These are phyloP conservation scores for Lycium barbarum DNA, from an alignment of 257 asterid genomes.

Conservation along the genomic window DNA sequence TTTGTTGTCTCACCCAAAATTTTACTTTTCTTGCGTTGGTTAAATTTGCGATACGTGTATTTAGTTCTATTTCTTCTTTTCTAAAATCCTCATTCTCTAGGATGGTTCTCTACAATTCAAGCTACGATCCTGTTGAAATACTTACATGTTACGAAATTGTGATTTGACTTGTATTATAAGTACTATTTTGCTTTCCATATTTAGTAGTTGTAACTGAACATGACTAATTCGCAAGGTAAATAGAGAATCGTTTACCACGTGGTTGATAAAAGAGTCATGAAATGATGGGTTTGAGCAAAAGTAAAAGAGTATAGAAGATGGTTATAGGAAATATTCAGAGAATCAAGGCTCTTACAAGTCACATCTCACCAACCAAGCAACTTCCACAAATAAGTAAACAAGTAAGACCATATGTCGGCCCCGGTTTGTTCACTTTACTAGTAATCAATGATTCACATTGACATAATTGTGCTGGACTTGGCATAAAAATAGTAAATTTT, in stretches of 20 bases:
- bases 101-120: no score
- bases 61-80: no score
- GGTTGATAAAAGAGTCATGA: slow-evolving; percentile 15
- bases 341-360: slow-evolving; percentile 16
- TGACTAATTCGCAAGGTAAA: neutral
- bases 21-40: no score
- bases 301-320: neutral
- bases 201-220: slow-evolving; percentile 21
- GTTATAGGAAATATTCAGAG: neutral
- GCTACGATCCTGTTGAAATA: no score
- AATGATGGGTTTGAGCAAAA: neutral
- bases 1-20: no score
- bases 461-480: neutral
- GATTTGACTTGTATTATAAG: no score
- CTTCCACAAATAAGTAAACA: neutral
- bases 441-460: neutral
- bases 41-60: no score
- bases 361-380: slow-evolving; percentile 18
- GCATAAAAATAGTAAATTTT: neutral
- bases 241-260: neutral
- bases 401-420: slow-evolving; percentile 22
- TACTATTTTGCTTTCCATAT: neutral
- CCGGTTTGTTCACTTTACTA: slow-evolving; percentile 17
- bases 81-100: no score
- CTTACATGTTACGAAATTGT: no score